Evolutionary conservation across 352 stramenopile genomes (phyloP).

Genomic region (Peronospora belbahrii): DNA sequence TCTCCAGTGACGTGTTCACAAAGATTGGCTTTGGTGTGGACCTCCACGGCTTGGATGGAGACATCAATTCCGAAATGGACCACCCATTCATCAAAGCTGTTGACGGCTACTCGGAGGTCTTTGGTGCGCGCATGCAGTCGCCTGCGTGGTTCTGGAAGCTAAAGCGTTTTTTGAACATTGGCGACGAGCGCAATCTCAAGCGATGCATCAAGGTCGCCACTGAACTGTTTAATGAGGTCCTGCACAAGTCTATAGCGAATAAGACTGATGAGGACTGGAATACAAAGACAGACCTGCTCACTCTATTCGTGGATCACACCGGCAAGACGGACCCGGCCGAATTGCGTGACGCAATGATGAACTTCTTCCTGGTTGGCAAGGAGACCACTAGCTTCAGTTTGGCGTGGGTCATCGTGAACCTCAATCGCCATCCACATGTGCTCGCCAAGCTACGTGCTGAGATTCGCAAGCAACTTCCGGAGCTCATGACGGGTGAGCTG

Average conservation of each 20-base stretch:
- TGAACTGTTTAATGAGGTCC: constrained; percentile 27
- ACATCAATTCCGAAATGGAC: constrained; percentile 19
- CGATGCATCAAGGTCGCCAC: constrained; percentile 16
- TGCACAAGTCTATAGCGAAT: constrained; percentile 18
- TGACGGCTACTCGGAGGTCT: constrained; percentile 8
- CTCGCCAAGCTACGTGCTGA: constrained; percentile 39
- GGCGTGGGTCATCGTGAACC: constrained; percentile 67
- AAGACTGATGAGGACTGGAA: constrained; percentile 5
- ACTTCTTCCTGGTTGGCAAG: constrained; percentile 63
- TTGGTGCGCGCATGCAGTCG: constrained; percentile 14
- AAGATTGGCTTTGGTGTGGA: constrained; percentile 63
- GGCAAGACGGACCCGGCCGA: neutral
- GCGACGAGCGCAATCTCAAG: constrained; percentile 20
- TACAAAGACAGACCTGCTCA: constrained; percentile 35
- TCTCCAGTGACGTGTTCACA: constrained; percentile 65
- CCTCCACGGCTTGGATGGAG: constrained; percentile 17
- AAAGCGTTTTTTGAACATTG: constrained; percentile 16
- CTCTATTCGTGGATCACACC: constrained; percentile 29
- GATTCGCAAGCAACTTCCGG: constrained; percentile 32
- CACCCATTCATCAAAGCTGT: constrained; percentile 24
- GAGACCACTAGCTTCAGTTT: constrained; percentile 66
- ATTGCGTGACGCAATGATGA: constrained; percentile 57
- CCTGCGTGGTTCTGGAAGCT: constrained; percentile 45
- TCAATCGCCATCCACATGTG: constrained; percentile 54
- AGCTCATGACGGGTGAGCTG: constrained; percentile 10